phyloP scores from a whole-genome alignment of 2,329 filamentous ascomycete genomes.

The Neofusicoccum parvum region DNA sequence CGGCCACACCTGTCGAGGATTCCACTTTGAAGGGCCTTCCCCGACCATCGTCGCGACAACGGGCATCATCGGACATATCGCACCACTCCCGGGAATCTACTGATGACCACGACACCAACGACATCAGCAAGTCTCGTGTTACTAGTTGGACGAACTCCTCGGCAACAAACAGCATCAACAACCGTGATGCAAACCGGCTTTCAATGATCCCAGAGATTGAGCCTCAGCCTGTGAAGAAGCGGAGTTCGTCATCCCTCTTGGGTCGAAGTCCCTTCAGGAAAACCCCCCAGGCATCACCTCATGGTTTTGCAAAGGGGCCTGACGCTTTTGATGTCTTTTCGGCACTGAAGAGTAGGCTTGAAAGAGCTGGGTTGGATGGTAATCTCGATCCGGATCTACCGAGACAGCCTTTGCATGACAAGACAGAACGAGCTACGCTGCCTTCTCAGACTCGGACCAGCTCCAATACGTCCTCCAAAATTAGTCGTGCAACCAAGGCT shows the following conservation, averaged over 20 bases:
- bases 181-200: constrained; percentile 59
- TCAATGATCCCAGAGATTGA: constrained; percentile 62
- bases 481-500: constrained; percentile 33
- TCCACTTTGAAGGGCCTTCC: not conserved
- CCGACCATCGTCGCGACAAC: not conserved
- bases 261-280: constrained; percentile 27
- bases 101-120: constrained; percentile 26
- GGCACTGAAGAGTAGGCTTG: constrained; percentile 62
- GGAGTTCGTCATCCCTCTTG: constrained; percentile 34
- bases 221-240: constrained; percentile 24
- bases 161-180: constrained; percentile 56
- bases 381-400: not conserved
- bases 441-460: constrained; percentile 20
- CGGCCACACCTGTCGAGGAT: not conserved
- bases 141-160: constrained; percentile 74
- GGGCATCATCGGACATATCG: not conserved
- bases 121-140: constrained; percentile 64
- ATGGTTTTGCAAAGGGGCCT: constrained; percentile 25
- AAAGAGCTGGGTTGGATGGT: constrained; percentile 33
- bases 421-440: constrained; percentile 6
- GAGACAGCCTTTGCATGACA: not conserved
- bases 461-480: constrained; percentile 19
- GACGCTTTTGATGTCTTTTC: constrained; percentile 53
- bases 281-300: constrained; percentile 19
- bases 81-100: constrained; percentile 12